These are phyloP conservation scores for Ceratocystis variospora DNA, from an alignment of 2,329 filamentous ascomycete species.

Conservation along the genomic window DNA sequence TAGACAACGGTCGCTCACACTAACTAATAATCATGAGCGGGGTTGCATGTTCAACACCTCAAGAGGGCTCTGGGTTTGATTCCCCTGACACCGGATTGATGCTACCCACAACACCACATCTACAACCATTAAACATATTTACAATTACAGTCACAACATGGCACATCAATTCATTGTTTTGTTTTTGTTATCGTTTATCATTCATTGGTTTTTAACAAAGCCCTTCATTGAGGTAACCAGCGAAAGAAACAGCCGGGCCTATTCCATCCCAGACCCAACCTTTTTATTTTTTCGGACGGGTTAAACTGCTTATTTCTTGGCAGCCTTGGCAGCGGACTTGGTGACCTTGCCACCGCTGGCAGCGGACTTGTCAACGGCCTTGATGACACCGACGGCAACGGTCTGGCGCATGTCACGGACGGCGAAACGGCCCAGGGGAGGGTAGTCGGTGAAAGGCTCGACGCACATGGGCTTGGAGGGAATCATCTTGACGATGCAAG, in stretches of 20 bases:
- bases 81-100: background rate
- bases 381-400: conserved; percentile 91
- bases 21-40: background rate
- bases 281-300: conserved; percentile 15
- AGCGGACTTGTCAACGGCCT: conserved; percentile 58
- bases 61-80: background rate
- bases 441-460: conserved; percentile 99
- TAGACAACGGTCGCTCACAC: background rate
- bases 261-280: conserved; percentile 15
- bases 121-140: background rate
- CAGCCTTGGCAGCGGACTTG: conserved; percentile 59
- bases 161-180: background rate
- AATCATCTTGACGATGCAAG: conserved; percentile 99
- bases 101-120: background rate
- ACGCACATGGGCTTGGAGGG: conserved; percentile 99
- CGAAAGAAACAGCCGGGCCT: conserved; percentile 8
- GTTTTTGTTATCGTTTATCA: conserved; percentile 17
- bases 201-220: conserved; percentile 16
- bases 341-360: conserved; percentile 49
- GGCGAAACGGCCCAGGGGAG: conserved; percentile 98
- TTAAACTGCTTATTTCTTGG: conserved; percentile 50
- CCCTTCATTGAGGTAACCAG: conserved; percentile 9
- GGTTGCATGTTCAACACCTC: background rate
- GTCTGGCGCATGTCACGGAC: conserved; percentile 96
- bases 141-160: background rate